A percentile compares a stretch with the other conserved stretches of the same genome.
phyloP scores from a whole-genome alignment of 331 rosid genomes.

The Prunus yedoensis region DNA sequence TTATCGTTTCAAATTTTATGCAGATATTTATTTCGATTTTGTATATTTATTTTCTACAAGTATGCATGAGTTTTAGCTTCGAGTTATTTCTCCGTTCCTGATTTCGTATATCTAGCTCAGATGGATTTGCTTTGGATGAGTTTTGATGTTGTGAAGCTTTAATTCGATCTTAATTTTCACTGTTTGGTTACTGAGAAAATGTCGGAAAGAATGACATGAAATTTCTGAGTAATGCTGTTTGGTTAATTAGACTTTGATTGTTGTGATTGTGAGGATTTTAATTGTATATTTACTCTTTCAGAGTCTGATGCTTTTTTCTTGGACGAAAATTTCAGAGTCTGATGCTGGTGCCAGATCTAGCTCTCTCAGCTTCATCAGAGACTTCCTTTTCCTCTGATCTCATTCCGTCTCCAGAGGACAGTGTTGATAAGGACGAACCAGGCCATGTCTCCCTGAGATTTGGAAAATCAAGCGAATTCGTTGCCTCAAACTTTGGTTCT shows the following conservation, averaged over 20 bases:
- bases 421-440: conserved; percentile 8
- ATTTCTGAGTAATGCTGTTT: background rate
- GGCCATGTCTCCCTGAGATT: conserved; percentile 18
- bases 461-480: conserved; percentile 21
- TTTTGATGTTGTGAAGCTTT: background rate
- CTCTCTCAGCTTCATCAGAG: conserved; percentile 23
- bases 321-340: background rate
- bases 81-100: background rate
- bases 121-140: background rate
- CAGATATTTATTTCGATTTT: background rate
- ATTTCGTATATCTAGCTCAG: background rate
- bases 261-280: background rate
- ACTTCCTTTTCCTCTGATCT: conserved; percentile 26
- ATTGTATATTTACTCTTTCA: background rate
- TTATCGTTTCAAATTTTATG: background rate
- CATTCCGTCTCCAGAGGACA: conserved; percentile 27
- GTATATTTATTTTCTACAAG: background rate
- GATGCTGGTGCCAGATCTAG: conserved; percentile 30
- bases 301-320: conserved; percentile 2
- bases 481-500: conserved; percentile 7
- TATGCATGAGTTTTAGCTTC: too few relatives aligned
- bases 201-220: background rate
- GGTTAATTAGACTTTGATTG: background rate
- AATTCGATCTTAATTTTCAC: background rate
- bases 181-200: conserved; percentile 1